Evolutionary conservation across 73 alveolate species (phyloP), one percentile per base, ranked within the genome.

Genomic region (Breviolum minutum): DNA sequence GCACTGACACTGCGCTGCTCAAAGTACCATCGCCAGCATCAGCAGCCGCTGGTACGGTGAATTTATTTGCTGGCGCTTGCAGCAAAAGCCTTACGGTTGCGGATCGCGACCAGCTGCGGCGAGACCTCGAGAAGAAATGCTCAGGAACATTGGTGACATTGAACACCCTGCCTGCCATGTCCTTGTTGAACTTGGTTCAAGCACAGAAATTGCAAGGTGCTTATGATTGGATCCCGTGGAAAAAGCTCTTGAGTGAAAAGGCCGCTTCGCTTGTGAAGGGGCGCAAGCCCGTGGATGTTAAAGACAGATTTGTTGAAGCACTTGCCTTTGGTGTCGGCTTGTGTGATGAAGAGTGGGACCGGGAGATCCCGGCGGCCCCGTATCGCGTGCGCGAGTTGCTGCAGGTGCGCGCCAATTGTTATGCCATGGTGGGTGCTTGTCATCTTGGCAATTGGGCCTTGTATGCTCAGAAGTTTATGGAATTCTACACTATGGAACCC

Each of bases 401-500:
- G 93, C 77, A 84, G 19, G 93, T 84, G 14, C 74, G 93, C 26
- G 93, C 93, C 48, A 12, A 61, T 30, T 40, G 77, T 12, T 84
- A 48, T 24, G 93, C 93, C 14, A 84, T 84, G 77, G 66, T 63
- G 17, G 93, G 93, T 20, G 73, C 93, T 24, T 48, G 93, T 54
- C 93, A 84, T 62, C 63, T 84, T 27, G 93, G 93, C 77, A 84
- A 74, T 54, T 84, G 93, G 93, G 68, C 62, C 62, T 8, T 48
- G 60, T 84, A 61, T 63, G 61, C 14, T 74, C 8, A 71, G 13
- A 48, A 60, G 93, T 84, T 84, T 24, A 63, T 84, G 77, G 77
- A 85, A 69, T 63, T 24, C 79, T 85, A 85, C 79, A 22, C 80
- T n/a, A 61, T 61, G 16, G 94, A 85, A 8, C 61, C 32, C 9